A percentile compares a stretch with the other conserved stretches of the same genome.
phyloP scores from a whole-genome alignment of 768 basidiomycete genomes.

The Leccinum ochraceum region DNA sequence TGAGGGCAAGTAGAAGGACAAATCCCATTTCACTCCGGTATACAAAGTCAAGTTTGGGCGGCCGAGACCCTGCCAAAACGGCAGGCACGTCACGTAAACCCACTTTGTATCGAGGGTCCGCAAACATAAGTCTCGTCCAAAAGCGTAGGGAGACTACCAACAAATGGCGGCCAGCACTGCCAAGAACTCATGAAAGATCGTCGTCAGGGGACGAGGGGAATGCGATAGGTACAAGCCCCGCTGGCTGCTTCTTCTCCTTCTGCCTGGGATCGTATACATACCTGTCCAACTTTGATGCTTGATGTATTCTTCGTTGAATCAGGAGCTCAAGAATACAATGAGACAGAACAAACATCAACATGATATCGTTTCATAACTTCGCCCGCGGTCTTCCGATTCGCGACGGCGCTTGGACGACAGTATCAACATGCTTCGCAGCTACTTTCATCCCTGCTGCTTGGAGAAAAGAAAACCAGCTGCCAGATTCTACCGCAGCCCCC shows the following conservation, averaged over 20 bases:
- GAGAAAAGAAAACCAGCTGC: conserved; percentile 16
- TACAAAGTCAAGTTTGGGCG: not conserved
- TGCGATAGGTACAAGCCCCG: not conserved
- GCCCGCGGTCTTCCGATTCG: too few species aligned
- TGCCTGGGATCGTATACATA: too few species aligned
- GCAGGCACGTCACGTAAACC: not conserved
- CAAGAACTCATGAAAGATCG: not conserved
- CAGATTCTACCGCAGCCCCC: conserved; percentile 3
- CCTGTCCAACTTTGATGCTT: too few species aligned
- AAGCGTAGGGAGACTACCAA: not conserved
- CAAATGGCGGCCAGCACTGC: not conserved
- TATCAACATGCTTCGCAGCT: conserved; percentile 5
- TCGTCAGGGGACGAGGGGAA: not conserved
- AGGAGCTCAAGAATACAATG: too few species aligned
- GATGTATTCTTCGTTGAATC: too few species aligned
- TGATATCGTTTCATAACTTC: too few species aligned
- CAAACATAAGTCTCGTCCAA: not conserved
- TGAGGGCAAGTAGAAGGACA: not conserved
- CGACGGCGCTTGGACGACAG: not conserved
- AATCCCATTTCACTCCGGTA: not conserved
- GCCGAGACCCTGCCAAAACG: not conserved
- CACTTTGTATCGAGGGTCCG: not conserved
- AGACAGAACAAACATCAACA: too few species aligned
- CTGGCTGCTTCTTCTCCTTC: too few species aligned
- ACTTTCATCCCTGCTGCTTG: conserved; percentile 17